Percentiles rank a stretch among this genome's conserved stretches.
Evolutionary conservation across 2,329 filamentous ascomycete genomes (phyloP).

Genomic region (Alternaria novae-zelandiae): DNA sequence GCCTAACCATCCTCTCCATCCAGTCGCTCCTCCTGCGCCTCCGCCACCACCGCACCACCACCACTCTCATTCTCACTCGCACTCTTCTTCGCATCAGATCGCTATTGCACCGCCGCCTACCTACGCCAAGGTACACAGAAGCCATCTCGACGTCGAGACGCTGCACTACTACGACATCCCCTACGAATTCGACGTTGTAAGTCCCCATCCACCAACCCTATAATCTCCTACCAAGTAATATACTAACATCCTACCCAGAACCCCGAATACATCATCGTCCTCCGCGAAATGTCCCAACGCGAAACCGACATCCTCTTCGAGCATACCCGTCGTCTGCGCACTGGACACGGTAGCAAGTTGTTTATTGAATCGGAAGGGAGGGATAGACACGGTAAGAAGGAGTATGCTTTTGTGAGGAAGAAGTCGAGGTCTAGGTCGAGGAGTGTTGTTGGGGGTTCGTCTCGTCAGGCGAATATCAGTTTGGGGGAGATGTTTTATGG

Average conservation of each 20-base stretch:
- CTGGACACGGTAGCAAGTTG: conserved; percentile 36
- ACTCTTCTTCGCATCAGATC: conserved; percentile 8
- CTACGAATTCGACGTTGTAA: conserved; percentile 56
- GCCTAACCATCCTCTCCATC: conserved; percentile 41
- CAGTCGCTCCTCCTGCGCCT: not conserved
- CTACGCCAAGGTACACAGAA: conserved; percentile 56
- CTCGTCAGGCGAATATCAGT: conserved; percentile 36
- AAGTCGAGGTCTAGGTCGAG: conserved; percentile 40
- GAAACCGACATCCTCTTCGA: conserved; percentile 60
- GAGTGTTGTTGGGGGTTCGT: conserved; percentile 37
- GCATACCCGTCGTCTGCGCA: conserved; percentile 55
- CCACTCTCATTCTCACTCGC: not conserved
- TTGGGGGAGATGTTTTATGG: conserved; percentile 40
- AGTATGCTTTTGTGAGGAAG: conserved; percentile 55
- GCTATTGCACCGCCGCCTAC: conserved; percentile 45
- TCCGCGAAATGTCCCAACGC: conserved; percentile 56
- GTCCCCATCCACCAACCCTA: conserved; percentile 20
- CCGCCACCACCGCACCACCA: conserved; percentile 3
- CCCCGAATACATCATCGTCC: conserved; percentile 57
- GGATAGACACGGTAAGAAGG: conserved; percentile 46
- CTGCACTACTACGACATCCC: conserved; percentile 57
- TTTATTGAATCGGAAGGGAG: conserved; percentile 52
- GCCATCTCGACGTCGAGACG: conserved; percentile 55
- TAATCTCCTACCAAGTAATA: not conserved
- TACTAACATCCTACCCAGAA: conserved; percentile 35